A percentile compares a stretch with the other conserved stretches of the same genome.
Evolutionary conservation across 768 basidiomycete genomes (phyloP).

Genomic region (Neoboletus subvelutipes): DNA sequence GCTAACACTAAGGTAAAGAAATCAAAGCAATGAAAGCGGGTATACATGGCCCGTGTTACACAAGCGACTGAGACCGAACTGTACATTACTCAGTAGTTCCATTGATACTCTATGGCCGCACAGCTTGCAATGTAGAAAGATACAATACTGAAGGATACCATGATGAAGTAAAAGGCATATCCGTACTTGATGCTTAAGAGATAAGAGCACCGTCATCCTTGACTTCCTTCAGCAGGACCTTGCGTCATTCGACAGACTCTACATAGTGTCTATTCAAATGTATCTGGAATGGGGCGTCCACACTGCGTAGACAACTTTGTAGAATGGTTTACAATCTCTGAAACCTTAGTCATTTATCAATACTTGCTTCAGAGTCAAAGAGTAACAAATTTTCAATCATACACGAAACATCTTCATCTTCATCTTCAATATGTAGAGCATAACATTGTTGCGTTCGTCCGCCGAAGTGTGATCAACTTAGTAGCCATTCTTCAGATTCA

Average conservation of each 20-base stretch:
- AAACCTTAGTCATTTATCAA: no score
- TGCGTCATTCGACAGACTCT: no score
- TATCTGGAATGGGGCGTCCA: no score
- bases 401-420: no score
- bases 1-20: slow-evolving; percentile 4
- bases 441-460: background rate
- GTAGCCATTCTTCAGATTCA: background rate
- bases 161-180: slow-evolving; percentile 25
- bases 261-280: background rate
- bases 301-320: no score
- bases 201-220: slow-evolving; percentile 26
- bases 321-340: no score
- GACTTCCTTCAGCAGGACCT: background rate
- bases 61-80: background rate
- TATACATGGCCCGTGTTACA: slow-evolving; percentile 2
- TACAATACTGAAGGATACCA: background rate
- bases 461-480: background rate
- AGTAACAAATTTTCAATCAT: background rate
- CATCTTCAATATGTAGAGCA: background rate
- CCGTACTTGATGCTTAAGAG: slow-evolving; percentile 30
- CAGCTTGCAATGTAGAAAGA: background rate
- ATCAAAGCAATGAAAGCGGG: slow-evolving; percentile 20
- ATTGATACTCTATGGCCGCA: background rate
- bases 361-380: background rate
- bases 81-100: background rate